Evolutionary conservation across 371 early-diverging fungal genomes (phyloP), one percentile per base, ranked within the genome.

Genomic region (Apophysomyces sp.): DNA sequence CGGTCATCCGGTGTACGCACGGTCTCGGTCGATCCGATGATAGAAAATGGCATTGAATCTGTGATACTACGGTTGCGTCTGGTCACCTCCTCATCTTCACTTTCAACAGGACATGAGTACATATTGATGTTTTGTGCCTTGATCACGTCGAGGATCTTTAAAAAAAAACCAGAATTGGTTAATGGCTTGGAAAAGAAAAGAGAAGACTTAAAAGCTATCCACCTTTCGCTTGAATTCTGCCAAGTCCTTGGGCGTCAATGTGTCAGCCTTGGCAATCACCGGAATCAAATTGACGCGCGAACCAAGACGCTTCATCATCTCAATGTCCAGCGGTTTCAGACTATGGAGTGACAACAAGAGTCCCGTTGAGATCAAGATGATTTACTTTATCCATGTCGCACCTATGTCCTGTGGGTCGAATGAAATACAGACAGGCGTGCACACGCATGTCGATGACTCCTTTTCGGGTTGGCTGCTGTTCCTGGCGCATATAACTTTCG

Each of bases 401-500:
- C 92, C 86, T 88, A 69, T 92, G 93, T 3, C 94, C 93, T 28
- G 89, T 90, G 24, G 95, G 94, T 27, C 92, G 84, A 69, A 96
- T 93, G 71, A 96, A 95, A 83, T 96, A 96, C 28, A 99, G 69
- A 68, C 95, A 94, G 3, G 92, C 95, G 68, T 99, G 90, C n/a
- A 93, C 87, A 53, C 92, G 72, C 63, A 86, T 66, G 71, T 93
- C 92, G 60, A 85, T 82, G 57, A 80, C 73, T 28, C 82, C 76
- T 49, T 76, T 62, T 30, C 90, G 73, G 16, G 77, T 68, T 4
- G 84, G 76, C 41, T 83, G 81, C 36, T 78, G 74, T 68, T 90
- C 89, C 59, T 84, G 81, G 65, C 89, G 86, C 87, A 98, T 89
- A 66, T 92, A 94, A 56, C 82, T 85, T 68, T 92, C 94, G 80